phyloP scores from a whole-genome alignment of 306 rosid species.

The Dryas drummondii region DNA sequence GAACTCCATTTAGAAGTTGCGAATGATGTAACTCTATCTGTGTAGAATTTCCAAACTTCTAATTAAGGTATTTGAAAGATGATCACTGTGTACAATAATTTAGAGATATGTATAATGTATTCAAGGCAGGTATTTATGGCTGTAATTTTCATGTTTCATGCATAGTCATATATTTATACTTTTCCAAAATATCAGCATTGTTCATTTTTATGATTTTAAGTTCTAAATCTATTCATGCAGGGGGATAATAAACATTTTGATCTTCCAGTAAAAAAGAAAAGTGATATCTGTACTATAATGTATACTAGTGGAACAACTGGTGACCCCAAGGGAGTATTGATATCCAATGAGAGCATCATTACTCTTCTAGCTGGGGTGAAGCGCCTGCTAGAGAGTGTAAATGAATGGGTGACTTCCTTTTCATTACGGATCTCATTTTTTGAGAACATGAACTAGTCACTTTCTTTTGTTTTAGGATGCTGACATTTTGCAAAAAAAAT shows the following conservation, averaged over 20 bases:
- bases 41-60: neutral
- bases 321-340: conserved; percentile 92
- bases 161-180: neutral
- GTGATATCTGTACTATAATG: conserved; percentile 92
- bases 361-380: conserved; percentile 76
- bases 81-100: neutral
- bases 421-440: neutral
- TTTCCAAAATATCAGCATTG: neutral
- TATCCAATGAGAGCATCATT: conserved; percentile 85
- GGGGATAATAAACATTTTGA: conserved; percentile 63
- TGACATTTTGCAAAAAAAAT: conserved; percentile 20
- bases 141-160: conserved; percentile 12
- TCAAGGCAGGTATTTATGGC: conserved; percentile 3
- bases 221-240: conserved; percentile 46
- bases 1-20: neutral
- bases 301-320: conserved; percentile 98
- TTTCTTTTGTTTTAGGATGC: neutral
- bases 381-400: conserved; percentile 57
- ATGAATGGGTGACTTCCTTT: conserved; percentile 53
- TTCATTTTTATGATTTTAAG: neutral
- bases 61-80: neutral
- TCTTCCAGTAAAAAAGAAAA: conserved; percentile 72
- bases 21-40: neutral
- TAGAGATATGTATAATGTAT: neutral
- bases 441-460: neutral